Percentiles rank a stretch among this genome's conserved stretches.
Evolutionary conservation across 2,329 filamentous ascomycete genomes (phyloP).

Genomic region (Cadophora malorum): DNA sequence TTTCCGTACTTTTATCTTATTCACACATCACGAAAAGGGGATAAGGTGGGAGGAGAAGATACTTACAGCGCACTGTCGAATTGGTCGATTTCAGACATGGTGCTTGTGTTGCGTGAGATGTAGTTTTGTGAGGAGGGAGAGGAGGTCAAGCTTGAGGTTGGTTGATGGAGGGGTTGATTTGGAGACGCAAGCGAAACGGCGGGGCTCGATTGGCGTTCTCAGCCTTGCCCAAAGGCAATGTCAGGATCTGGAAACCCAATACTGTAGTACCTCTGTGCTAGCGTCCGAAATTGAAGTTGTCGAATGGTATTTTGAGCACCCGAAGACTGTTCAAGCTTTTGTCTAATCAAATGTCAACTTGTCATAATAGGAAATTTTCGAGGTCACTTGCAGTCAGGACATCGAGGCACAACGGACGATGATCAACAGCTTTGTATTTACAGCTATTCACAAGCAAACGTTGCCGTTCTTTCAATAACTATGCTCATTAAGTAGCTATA

Average conservation of each 20-base stretch:
- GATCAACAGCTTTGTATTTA: background rate
- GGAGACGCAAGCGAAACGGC: slow-evolving; percentile 12
- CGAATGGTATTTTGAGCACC: background rate
- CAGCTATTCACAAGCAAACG: background rate
- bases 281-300: background rate
- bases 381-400: background rate
- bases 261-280: too few relatives aligned
- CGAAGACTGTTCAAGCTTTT: background rate
- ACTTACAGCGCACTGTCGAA: slow-evolving; percentile 48
- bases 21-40: too few relatives aligned
- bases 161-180: slow-evolving; percentile 13
- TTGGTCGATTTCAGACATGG: slow-evolving; percentile 45
- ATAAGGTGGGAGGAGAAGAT: background rate
- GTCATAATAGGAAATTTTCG: background rate
- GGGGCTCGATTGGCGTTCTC: slow-evolving; percentile 12
- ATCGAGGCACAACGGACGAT: background rate
- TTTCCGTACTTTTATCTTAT: background rate
- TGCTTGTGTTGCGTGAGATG: slow-evolving; percentile 28
- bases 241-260: background rate
- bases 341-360: background rate
- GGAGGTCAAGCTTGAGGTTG: slow-evolving; percentile 9
- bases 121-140: slow-evolving; percentile 5
- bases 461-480: background rate
- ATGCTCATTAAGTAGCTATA: slow-evolving; percentile 19
- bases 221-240: background rate